Conservation (phyloP, 495 filamentous ascomycete species). For the Annulohypoxylon stygium region DNA sequence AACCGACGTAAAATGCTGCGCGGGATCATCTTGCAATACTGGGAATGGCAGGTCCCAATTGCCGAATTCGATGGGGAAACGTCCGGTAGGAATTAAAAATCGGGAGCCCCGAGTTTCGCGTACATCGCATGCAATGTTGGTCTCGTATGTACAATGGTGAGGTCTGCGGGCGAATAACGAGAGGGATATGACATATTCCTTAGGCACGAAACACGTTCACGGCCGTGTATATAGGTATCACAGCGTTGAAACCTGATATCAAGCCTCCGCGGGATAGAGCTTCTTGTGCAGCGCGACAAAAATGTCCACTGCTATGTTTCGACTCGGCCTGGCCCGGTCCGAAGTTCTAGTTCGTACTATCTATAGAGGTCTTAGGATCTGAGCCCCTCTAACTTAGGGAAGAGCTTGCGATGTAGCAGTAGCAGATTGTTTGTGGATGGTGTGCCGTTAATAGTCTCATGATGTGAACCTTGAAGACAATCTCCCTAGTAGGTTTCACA, state of each 20-base stretch:
- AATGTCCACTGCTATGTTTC: slow-evolving; percentile 12
- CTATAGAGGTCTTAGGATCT: background rate
- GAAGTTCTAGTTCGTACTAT: slow-evolving; percentile 11
- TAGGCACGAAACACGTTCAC: slow-evolving; percentile 10
- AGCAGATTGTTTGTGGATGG: slow-evolving; percentile 3
- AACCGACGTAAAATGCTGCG: slow-evolving; percentile 30
- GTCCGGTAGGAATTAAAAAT: slow-evolving; percentile 12
- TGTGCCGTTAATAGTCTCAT: slow-evolving; percentile 9
- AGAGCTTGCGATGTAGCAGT: slow-evolving; percentile 4
- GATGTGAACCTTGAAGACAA: background rate
- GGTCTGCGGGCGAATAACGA: background rate
- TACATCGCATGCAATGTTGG: background rate
- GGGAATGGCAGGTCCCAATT: slow-evolving; percentile 6
- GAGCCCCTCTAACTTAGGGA: slow-evolving; percentile 2
- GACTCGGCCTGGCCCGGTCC: slow-evolving; percentile 16
- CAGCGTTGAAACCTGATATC: slow-evolving; percentile 18
- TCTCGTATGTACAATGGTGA: slow-evolving; percentile 8
- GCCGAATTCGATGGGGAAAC: slow-evolving; percentile 16
- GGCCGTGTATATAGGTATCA: slow-evolving; percentile 15
- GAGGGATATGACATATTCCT: slow-evolving; percentile 7
- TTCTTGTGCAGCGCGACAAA: slow-evolving; percentile 5
- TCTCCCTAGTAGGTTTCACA: background rate
- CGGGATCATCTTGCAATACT: slow-evolving; percentile 32
- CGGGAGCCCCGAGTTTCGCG: slow-evolving; percentile 30
- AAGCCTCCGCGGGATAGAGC: background rate